Percentiles rank a stretch among this genome's conserved stretches.
phyloP scores from a whole-genome alignment of 2,329 filamentous ascomycete genomes.

The Pyricularia sp. region DNA sequence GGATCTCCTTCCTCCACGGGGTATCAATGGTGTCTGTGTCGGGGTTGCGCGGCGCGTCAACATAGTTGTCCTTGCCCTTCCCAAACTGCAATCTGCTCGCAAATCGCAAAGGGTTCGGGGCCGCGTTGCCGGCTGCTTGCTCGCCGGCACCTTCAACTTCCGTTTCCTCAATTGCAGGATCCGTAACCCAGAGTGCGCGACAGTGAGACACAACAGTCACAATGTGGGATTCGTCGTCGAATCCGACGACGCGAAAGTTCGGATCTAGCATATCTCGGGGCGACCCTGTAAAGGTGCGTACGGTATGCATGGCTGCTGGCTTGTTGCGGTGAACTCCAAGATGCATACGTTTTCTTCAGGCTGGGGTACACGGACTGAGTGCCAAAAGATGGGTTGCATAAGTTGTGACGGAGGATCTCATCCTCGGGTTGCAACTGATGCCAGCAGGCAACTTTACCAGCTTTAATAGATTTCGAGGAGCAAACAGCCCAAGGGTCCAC shows the following conservation, averaged over 20 bases:
- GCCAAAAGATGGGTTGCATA: too few species aligned
- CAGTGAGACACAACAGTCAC: background rate
- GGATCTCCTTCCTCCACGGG: background rate
- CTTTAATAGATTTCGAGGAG: background rate
- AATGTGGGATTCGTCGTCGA: background rate
- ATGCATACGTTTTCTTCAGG: background rate
- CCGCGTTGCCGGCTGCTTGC: background rate
- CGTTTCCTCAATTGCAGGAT: background rate
- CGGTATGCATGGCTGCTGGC: background rate
- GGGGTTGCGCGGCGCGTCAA: background rate
- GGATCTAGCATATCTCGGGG: background rate
- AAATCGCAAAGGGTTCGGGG: background rate
- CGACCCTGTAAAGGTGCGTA: background rate
- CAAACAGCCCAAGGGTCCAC: background rate
- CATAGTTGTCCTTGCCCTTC: background rate
- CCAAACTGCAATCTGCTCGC: background rate
- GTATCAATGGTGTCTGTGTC: background rate
- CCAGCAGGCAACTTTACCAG: background rate
- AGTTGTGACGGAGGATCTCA: background rate
- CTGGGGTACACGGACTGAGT: too few species aligned
- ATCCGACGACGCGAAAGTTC: background rate
- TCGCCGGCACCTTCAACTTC: background rate
- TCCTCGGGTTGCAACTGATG: background rate
- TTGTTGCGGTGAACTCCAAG: background rate
- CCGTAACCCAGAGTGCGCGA: background rate